A percentile compares a stretch with the other conserved stretches of the same genome.
These are phyloP conservation scores for Tetracladium marchalianum DNA, from an alignment of 495 filamentous ascomycete species.

Conservation along the genomic window DNA sequence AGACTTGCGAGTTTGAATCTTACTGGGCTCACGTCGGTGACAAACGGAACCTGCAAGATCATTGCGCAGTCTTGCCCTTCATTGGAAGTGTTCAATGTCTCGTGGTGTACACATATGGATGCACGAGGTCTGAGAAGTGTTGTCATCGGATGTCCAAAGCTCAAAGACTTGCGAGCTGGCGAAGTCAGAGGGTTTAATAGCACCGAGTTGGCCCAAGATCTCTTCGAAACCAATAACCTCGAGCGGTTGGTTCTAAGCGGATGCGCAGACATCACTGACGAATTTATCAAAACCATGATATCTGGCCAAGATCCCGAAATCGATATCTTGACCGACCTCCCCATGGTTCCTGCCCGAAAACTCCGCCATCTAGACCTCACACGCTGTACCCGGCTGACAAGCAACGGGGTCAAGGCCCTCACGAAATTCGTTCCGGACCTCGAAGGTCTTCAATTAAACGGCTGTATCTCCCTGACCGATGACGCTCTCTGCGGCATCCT, in stretches of 20 bases:
- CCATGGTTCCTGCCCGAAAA: conserved; percentile 66
- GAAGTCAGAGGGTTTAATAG: conserved; percentile 76
- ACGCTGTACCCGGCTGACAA: conserved; percentile 64
- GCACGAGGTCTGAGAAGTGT: conserved; percentile 70
- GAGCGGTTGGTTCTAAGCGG: conserved; percentile 70
- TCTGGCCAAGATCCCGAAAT: conserved; percentile 64
- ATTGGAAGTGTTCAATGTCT: conserved; percentile 75
- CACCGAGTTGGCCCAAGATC: conserved; percentile 50
- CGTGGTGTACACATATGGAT: conserved; percentile 82
- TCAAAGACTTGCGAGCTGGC: conserved; percentile 74
- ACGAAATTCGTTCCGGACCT: conserved; percentile 68
- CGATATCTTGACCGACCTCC: conserved; percentile 65
- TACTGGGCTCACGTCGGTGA: conserved; percentile 67
- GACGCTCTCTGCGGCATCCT: conserved; percentile 61
- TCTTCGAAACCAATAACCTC: conserved; percentile 73
- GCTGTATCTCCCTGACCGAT: conserved; percentile 63
- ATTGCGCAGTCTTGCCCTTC: conserved; percentile 75
- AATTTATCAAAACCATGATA: conserved; percentile 58
- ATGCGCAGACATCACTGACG: conserved; percentile 66
- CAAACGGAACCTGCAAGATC: conserved; percentile 78
- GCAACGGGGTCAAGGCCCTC: conserved; percentile 54
- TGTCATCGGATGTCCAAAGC: conserved; percentile 56
- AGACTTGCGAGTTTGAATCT: conserved; percentile 75
- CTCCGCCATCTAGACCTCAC: conserved; percentile 81
- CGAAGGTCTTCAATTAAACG: conserved; percentile 70